Percentiles rank a stretch among this genome's conserved stretches.
These are phyloP conservation scores for Nitzschia palea DNA, from an alignment of 108 stramenopile species.

Conservation along the genomic window DNA sequence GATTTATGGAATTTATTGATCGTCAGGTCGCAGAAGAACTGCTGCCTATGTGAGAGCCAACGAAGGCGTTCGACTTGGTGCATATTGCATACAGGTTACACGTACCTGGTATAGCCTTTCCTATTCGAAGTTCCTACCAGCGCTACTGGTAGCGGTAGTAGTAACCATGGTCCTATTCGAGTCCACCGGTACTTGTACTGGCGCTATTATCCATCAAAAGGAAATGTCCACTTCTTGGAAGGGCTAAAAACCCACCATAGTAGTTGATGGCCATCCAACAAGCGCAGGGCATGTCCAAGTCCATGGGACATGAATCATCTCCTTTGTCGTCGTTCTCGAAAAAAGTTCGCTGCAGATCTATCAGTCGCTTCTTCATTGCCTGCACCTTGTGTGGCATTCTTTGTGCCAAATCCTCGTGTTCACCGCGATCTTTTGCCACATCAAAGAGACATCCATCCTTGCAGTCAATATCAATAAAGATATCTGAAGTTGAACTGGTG, in stretches of 20 bases:
- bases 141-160: too few species aligned
- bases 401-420: conserved; percentile 25
- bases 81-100: too few species aligned
- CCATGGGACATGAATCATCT: conserved; percentile 15
- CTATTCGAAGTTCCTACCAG: too few species aligned
- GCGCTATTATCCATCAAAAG: too few species aligned
- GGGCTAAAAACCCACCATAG: conserved; percentile 18
- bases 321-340: conserved; percentile 23
- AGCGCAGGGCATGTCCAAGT: conserved; percentile 15
- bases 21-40: too few species aligned
- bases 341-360: conserved; percentile 17
- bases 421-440: conserved; percentile 31
- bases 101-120: too few species aligned
- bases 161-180: too few species aligned
- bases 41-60: too few species aligned
- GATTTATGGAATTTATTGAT: too few species aligned
- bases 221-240: too few species aligned
- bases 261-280: conserved; percentile 29
- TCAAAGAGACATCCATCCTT: conserved; percentile 41
- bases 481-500: background rate
- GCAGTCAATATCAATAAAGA: conserved; percentile 9
- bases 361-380: conserved; percentile 27
- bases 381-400: conserved; percentile 3
- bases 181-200: too few species aligned
- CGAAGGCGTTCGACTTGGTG: too few species aligned